phyloP scores from a whole-genome alignment of 129 eudicot genomes.

The Artemisia annua region DNA sequence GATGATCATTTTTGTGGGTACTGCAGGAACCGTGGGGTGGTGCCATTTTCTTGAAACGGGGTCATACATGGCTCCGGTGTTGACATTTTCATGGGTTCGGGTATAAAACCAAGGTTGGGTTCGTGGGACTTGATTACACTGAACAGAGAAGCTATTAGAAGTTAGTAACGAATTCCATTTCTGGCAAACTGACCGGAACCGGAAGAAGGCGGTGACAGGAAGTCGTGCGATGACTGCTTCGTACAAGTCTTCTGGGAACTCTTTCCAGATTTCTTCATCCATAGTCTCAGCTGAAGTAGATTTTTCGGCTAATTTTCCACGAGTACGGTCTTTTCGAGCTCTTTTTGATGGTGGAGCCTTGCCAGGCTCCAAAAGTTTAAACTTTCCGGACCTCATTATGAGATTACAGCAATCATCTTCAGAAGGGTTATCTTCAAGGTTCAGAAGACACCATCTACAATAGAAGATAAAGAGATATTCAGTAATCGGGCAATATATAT shows the following conservation, averaged over 20 bases:
- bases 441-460: constrained; percentile 62
- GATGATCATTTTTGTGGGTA: constrained; percentile 75
- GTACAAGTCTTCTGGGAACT: constrained; percentile 87
- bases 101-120: constrained; percentile 88
- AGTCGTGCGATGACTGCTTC: constrained; percentile 88
- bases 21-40: constrained; percentile 67
- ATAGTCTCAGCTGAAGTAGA: constrained; percentile 47
- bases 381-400: constrained; percentile 60
- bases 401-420: constrained; percentile 62
- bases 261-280: constrained; percentile 83
- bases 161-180: constrained; percentile 80
- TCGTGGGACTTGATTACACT: constrained; percentile 62
- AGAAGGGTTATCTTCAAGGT: constrained; percentile 54
- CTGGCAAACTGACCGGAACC: constrained; percentile 81
- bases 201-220: constrained; percentile 79
- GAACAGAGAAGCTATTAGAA: constrained; percentile 68
- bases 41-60: constrained; percentile 82
- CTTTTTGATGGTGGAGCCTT: constrained; percentile 83
- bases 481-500: background rate
- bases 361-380: constrained; percentile 68
- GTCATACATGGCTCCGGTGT: constrained; percentile 79
- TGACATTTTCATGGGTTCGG: constrained; percentile 73
- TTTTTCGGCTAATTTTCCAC: constrained; percentile 38
- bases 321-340: constrained; percentile 65
- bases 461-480: constrained; percentile 2